Evolutionary conservation across 352 stramenopile species (phyloP).

Genomic region (Blastocystis sp.): DNA sequence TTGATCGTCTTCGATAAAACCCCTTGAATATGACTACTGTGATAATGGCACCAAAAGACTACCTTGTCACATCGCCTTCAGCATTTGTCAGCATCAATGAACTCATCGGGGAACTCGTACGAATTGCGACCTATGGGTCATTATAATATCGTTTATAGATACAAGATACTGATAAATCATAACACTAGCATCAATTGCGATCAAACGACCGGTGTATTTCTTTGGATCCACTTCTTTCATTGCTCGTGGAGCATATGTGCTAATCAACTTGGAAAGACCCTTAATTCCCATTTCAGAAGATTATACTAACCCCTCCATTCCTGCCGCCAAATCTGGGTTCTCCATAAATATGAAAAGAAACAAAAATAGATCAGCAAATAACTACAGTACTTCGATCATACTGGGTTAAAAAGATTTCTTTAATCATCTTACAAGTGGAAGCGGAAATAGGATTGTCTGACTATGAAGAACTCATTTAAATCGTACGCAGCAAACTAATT

Average conservation of each 20-base stretch:
- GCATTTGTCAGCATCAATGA: constrained; percentile 93
- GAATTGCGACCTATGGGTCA: constrained; percentile 29
- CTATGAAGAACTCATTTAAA: background rate
- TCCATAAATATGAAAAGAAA: background rate
- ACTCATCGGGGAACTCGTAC: constrained; percentile 64
- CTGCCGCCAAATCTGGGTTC: background rate
- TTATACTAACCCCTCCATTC: background rate
- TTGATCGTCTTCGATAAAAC: constrained; percentile 99
- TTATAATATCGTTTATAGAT: background rate
- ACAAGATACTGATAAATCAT: constrained; percentile 98
- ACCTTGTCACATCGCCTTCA: constrained; percentile 88
- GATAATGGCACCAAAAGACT: background rate
- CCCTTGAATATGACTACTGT: constrained; percentile 84
- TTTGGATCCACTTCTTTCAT: constrained; percentile 80
- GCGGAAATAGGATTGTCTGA: constrained; percentile 18
- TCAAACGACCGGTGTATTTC: constrained; percentile 87
- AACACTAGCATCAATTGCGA: constrained; percentile 98
- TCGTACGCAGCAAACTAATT: constrained; percentile 28
- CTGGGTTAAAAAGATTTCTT: constrained; percentile 51
- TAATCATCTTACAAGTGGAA: background rate
- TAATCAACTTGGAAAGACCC: constrained; percentile 94
- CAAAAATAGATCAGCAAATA: constrained; percentile 8
- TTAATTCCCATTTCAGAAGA: constrained; percentile 93
- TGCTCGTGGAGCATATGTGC: constrained; percentile 90
- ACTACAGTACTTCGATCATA: constrained; percentile 39